Base-by-base conservation (phyloP, 2,329 filamentous ascomycete species). In the Scytalidium lignicola region DNA sequence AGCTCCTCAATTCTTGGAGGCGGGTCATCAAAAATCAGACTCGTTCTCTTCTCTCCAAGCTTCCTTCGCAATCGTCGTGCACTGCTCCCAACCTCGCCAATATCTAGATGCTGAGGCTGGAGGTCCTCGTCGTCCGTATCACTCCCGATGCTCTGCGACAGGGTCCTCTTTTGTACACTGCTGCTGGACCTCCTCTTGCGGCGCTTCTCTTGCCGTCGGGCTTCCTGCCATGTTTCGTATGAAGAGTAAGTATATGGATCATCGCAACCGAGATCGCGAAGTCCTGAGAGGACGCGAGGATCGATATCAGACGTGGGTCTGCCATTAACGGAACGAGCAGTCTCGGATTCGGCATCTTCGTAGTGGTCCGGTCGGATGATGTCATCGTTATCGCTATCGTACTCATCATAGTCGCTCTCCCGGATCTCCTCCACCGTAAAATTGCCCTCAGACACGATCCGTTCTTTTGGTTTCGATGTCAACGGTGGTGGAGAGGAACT, bases 111-210 rank as follows among this genome's bases (percentile, higher is more conserved):
- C 15, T 57, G 53, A 8, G 61, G 58, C 43, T 59, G 53, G 26
- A 66, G 48, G 45, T 66, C 64, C 44, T 65, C 62, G 13, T 66
- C 62, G 44, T 66, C 64, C 3, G 61, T 65, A 49, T 62, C 64
- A 47, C 59, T 62, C 6, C 63, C 63, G 29, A 66, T 62, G 47
- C 62, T 65, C 51, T 64, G 57, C 28, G 54, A 59, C 9, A 63
- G 41, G 7, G 58, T 62, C 17, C 64, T 49, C 49, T 66, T 66
- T 43, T 62, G 60, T 17, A 64, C 55, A 44, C 55, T 62, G 13
- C 55, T 55, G 3, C 56, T 61, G 43, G 58, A 61, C 43, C 62
- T 56, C 28, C 63, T 55, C 49, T 60, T 60, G 19, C 57, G 47
- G n/a, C 61, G 49, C 46, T 56, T 62, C 44, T 60, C 58, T 6